phyloP scores from a whole-genome alignment of 2,329 filamentous ascomycete species.

The Scortechinia acanthostroma region DNA sequence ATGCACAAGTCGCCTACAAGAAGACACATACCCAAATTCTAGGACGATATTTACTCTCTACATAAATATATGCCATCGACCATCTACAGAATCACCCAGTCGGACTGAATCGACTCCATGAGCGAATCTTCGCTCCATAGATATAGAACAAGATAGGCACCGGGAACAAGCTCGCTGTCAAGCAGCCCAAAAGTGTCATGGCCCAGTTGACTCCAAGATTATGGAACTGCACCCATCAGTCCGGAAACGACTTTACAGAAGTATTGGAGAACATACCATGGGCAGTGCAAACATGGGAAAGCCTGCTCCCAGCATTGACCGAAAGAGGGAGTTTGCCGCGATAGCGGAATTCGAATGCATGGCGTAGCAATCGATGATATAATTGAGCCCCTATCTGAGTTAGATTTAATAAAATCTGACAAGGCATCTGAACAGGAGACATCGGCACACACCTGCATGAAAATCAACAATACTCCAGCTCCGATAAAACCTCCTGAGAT shows the following conservation, averaged over 20 bases:
- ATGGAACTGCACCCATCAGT: conserved; percentile 22
- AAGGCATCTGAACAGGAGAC: too few relatives aligned
- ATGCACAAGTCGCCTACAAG: too few relatives aligned
- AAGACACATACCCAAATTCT: too few relatives aligned
- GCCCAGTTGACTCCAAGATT: conserved; percentile 25
- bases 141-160: conserved; percentile 22
- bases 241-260: conserved; percentile 22
- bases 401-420: too few relatives aligned
- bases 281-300: conserved; percentile 24
- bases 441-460: too few relatives aligned
- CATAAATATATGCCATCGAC: too few relatives aligned
- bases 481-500: conserved; percentile 10
- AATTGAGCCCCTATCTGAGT: conserved; percentile 16
- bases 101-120: conserved; percentile 7
- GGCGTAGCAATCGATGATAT: conserved; percentile 27
- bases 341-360: too few relatives aligned
- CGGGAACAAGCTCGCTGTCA: conserved; percentile 22
- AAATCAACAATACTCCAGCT: conserved; percentile 11
- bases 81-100: too few relatives aligned
- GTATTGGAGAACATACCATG: conserved; percentile 24
- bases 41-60: too few relatives aligned
- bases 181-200: conserved; percentile 22
- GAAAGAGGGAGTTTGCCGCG: conserved; percentile 26
- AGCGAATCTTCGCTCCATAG: conserved; percentile 16
- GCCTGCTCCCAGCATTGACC: conserved; percentile 14